Evolutionary conservation across 2,329 filamentous ascomycete species (phyloP).

Genomic region (Pseudogymnoascus sp.): DNA sequence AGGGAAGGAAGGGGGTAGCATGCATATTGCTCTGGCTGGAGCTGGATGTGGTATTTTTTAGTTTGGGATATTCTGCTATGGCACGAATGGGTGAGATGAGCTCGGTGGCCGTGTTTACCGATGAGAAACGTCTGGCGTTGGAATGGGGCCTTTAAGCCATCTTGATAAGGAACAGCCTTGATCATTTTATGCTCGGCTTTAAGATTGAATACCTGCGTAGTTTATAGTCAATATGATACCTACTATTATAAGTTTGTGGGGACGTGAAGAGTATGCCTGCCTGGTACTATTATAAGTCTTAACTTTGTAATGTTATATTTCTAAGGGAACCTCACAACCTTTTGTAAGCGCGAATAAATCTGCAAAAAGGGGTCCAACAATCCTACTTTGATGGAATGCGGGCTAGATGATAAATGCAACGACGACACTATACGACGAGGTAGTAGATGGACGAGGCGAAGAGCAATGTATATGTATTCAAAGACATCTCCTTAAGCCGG

Average conservation of each 20-base stretch:
- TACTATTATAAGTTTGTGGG: background rate
- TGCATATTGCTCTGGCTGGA: background rate
- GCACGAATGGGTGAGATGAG: background rate
- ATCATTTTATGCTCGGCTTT: background rate
- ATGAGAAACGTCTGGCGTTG: background rate
- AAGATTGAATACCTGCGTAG: background rate
- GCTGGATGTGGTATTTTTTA: background rate
- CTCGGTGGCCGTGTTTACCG: background rate
- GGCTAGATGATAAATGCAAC: background rate
- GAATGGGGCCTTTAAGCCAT: background rate
- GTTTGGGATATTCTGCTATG: background rate
- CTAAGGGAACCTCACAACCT: too few species aligned
- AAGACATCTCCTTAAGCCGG: background rate
- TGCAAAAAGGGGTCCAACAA: background rate
- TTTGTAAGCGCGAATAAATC: background rate
- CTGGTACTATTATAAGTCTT: too few species aligned
- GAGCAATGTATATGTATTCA: background rate
- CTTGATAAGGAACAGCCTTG: background rate
- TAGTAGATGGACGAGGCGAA: background rate
- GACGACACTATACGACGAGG: background rate
- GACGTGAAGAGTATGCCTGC: background rate
- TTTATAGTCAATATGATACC: conserved; percentile 6
- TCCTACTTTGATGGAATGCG: background rate
- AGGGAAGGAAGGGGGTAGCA: background rate
- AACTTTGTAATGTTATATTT: background rate